Base-by-base conservation (phyloP, 2,329 filamentous ascomycete species). In the Colletotrichum zoysiae region DNA sequence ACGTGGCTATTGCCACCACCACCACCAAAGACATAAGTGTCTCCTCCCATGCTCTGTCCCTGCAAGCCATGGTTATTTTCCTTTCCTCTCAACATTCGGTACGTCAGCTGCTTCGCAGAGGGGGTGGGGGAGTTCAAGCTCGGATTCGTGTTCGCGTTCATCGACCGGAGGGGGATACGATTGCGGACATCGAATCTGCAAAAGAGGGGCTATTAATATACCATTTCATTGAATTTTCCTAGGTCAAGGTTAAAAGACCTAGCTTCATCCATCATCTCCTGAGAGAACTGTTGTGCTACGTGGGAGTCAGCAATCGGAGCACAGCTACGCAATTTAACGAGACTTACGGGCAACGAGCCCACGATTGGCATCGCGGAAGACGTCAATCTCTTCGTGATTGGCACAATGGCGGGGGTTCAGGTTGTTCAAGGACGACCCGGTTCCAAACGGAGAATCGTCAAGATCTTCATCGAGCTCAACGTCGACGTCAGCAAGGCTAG, bases 61-160 rank as follows among this genome's bases (percentile, higher is more conserved):
- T 78, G 78, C 12, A 61, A 77, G 68, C 9, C 70, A 55, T 70
- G 74, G 65, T 74, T 75, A 74, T 81, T 82, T 73, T 81, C 80
- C 61, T 81, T 81, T 56, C 77, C 77, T 55, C 63, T 66, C 64
- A 76, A 78, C 11, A 72, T 73, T 11, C 71, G 73, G 44, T 73
- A 56, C 35, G 77, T 57, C 3, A 75, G 73, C 11, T 78, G 75
- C 70, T 79, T 81, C 33, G 77, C 66, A 30, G 70, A 67, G n/a
- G 75, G 70, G 11, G 74, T 77, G 3, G 80, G 74, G 26, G 79
- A 78, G 5, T 53, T 66, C 65, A 71, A 55, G 35, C 76, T 76
- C 42, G 83, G 74, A 69, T 81, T 84, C 20, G 83, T 79, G 61
- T 83, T 82, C 12, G 82, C 78, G 44, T 72, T 72, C 44, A 85